A percentile compares a stretch with the other conserved stretches of the same genome.
phyloP scores from a whole-genome alignment of 148 eudicot genomes.

The Cornus kousa region DNA sequence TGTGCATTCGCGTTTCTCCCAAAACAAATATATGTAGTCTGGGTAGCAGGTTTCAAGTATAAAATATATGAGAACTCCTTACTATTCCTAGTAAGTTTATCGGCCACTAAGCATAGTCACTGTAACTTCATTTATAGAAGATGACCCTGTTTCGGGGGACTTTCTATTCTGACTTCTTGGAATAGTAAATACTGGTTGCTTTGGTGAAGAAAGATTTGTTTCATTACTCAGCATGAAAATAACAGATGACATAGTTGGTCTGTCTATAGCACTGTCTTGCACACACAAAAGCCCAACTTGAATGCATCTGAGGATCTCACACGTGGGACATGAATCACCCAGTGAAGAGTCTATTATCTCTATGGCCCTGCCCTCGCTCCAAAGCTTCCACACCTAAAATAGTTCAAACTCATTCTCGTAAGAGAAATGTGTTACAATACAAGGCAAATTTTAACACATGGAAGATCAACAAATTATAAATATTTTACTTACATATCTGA shows the following conservation, averaged over 20 bases:
- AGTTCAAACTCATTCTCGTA: background rate
- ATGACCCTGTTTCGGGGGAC: background rate
- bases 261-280: slow-evolving; percentile 39
- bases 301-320: slow-evolving; percentile 26
- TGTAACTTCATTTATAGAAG: slow-evolving; percentile 18
- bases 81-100: background rate
- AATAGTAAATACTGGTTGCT: slow-evolving; percentile 29
- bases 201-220: slow-evolving; percentile 30
- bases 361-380: slow-evolving; percentile 27
- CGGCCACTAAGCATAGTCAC: background rate
- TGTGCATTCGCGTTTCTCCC: no score
- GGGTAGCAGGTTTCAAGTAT: background rate
- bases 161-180: background rate
- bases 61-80: background rate
- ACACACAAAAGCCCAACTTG: slow-evolving; percentile 44
- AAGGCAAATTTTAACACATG: background rate
- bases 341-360: slow-evolving; percentile 25
- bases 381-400: slow-evolving; percentile 38
- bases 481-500: slow-evolving; percentile 16
- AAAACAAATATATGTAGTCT: background rate
- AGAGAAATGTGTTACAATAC: background rate
- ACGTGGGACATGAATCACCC: slow-evolving; percentile 4
- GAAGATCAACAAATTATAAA: background rate
- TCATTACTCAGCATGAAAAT: slow-evolving; percentile 41
- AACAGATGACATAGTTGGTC: slow-evolving; percentile 45